phyloP scores from a whole-genome alignment of 768 basidiomycete species.

The Phylloporus sp. region DNA sequence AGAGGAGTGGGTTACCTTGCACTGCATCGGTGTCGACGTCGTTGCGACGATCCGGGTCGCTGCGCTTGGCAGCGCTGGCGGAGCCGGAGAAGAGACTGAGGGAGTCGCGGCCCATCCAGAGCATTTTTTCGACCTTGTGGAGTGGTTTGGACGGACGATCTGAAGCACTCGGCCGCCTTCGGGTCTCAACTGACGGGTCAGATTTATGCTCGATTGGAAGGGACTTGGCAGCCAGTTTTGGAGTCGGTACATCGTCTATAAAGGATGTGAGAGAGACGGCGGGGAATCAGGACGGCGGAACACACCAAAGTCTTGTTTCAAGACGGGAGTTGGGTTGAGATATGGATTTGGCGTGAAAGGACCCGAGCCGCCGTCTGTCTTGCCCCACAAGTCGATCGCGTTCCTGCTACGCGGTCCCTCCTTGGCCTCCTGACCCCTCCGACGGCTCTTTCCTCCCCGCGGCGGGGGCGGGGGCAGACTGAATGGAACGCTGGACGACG shows the following conservation, averaged over 20 bases:
- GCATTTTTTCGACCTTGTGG: conserved; percentile 32
- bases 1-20: conserved; percentile 21
- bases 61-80: conserved; percentile 4
- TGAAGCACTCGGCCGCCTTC: too few species aligned
- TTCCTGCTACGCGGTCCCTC: conserved; percentile 13
- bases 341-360: conserved; percentile 30
- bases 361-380: neutral
- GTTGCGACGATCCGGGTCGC: conserved; percentile 13
- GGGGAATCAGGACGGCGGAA: neutral
- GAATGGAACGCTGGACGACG: conserved; percentile 16
- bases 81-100: conserved; percentile 27
- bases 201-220: neutral
- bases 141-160: conserved; percentile 25
- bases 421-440: conserved; percentile 18
- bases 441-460: conserved; percentile 12
- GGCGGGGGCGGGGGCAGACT: conserved; percentile 35
- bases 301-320: conserved; percentile 16
- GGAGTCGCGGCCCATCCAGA: conserved; percentile 29
- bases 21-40: conserved; percentile 18
- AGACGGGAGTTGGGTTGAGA: conserved; percentile 34
- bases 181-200: too few species aligned
- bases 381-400: conserved; percentile 25
- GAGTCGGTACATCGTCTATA: conserved; percentile 14
- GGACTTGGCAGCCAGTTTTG: conserved; percentile 3
- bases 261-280: neutral